Evolutionary conservation across 208 protist genomes (phyloP).

Genomic region (Leishmania arabica): DNA sequence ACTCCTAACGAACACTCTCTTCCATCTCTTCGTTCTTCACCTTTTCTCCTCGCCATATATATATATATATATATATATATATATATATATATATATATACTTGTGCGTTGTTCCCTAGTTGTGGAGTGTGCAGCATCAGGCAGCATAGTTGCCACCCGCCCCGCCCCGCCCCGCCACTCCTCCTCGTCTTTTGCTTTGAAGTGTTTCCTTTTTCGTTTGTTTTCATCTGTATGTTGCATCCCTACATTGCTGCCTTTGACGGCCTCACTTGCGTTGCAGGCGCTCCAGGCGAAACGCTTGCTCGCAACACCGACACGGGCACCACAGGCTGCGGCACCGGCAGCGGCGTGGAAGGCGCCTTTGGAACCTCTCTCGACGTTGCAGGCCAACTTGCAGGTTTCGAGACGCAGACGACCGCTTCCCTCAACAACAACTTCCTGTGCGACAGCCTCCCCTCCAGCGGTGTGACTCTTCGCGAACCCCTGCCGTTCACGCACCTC

Average conservation of each 20-base stretch:
- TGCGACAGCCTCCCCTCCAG: conserved; percentile 9
- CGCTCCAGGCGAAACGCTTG: background rate
- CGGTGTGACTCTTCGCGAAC: conserved; percentile 1
- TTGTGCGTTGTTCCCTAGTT: background rate
- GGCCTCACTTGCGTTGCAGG: background rate
- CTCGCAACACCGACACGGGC: background rate
- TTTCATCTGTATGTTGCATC: background rate
- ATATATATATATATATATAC: too few species aligned
- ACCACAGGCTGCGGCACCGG: background rate
- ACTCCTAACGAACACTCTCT: too few species aligned
- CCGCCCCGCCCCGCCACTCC: background rate
- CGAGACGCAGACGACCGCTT: background rate
- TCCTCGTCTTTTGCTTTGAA: background rate
- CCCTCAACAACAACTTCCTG: conserved; percentile 15
- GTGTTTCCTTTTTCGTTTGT: background rate
- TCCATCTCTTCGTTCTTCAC: background rate
- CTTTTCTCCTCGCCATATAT: background rate
- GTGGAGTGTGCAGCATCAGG: too few species aligned
- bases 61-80: too few species aligned
- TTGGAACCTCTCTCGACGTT: conserved; percentile 2
- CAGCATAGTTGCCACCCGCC: background rate
- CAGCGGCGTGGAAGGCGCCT: background rate
- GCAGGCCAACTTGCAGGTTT: background rate
- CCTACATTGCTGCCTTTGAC: background rate
- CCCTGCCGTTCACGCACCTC: background rate